Conservation (phyloP, 345 rosid genomes). For the Theobroma cacao region DNA sequence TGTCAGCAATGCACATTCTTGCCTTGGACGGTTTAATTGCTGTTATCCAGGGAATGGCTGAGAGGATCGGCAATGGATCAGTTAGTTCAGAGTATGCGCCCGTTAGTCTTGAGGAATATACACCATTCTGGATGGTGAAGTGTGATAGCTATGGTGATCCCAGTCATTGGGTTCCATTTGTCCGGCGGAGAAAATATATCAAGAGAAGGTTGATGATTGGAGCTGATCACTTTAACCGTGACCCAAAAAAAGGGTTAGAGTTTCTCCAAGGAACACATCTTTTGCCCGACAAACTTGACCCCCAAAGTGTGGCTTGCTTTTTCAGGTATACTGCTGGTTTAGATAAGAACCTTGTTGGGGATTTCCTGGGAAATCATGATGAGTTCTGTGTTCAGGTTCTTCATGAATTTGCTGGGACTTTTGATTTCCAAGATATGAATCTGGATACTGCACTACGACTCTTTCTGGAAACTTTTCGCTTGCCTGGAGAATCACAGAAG, state of each 20-base stretch:
- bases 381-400: constrained; percentile 99
- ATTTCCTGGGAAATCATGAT: constrained; percentile 97
- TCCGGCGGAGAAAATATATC: constrained; percentile 83
- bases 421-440: constrained; percentile 96
- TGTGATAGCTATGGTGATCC: constrained; percentile 86
- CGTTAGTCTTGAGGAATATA: constrained; percentile 80
- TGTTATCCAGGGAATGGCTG: constrained; percentile 99
- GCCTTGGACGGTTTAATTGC: constrained; percentile 95
- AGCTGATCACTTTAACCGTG: constrained; percentile 99
- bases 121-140: constrained; percentile 97
- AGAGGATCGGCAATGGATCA: constrained; percentile 79
- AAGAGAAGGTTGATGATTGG: constrained; percentile 99
- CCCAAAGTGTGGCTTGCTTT: constrained; percentile 99
- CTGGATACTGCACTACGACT: constrained; percentile 91
- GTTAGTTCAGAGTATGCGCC: constrained; percentile 64
- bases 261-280: constrained; percentile 99
- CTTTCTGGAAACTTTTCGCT: constrained; percentile 90
- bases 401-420: constrained; percentile 98
- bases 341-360: constrained; percentile 98
- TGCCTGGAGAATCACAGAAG: constrained; percentile 98
- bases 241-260: constrained; percentile 97
- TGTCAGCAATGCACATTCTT: constrained; percentile 96
- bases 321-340: constrained; percentile 96
- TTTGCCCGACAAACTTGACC: constrained; percentile 97
- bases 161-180: constrained; percentile 88